Evolutionary conservation across 495 filamentous ascomycete species (phyloP), one percentile per base, ranked within the genome.

Genomic region (Schizothecium vesticola): DNA sequence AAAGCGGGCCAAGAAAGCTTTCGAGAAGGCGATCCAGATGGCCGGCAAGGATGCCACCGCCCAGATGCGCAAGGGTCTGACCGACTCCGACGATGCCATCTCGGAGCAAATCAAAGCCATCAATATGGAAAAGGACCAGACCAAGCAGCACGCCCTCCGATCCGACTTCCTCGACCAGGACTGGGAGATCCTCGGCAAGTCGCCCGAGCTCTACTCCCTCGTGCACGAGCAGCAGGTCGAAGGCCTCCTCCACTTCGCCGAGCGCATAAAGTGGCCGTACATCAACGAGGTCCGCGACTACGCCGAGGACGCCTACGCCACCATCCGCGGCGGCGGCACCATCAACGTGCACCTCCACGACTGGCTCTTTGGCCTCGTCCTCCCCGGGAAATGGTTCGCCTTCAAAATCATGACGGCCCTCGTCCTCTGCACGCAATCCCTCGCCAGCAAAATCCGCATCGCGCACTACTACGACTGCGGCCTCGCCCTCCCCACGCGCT

Each of bases 391-490:
- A 11, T 61, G 59, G 59, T 61, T 61, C 26, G 21, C 59, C 12
- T 61, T 61, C 59, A 61, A 61, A 16, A 31, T 61, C 26, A 61
- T 61, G 59, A 61, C 59, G 19, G 59, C 59, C 13, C 26, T 61
- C 26, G 26, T 61, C 26, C 5, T 61, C 9, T 61, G 59, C 59
- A 61, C 59, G 13, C 59, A 61, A n/a, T 29, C 26, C 59, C 28
- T 61, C 3, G 13, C 31, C 26, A 28, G 8, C 11, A n/a, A 33
- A 10, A 29, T 33, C 31, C 26, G 59, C 26, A 31, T 61, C 25
- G 59, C 59, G 23, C 59, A 61, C 59, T 61, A 61, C 59, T 61
- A 61, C 26, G 59, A 61, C n/a, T 61, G 25, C 59, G 59, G 59
- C 25, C 59, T 61, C 24, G 8, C 23, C 59, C 59, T 61, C 10